Evolutionary conservation across 2,329 filamentous ascomycete species (phyloP).

Genomic region (Pseudohalonectria lignicola): DNA sequence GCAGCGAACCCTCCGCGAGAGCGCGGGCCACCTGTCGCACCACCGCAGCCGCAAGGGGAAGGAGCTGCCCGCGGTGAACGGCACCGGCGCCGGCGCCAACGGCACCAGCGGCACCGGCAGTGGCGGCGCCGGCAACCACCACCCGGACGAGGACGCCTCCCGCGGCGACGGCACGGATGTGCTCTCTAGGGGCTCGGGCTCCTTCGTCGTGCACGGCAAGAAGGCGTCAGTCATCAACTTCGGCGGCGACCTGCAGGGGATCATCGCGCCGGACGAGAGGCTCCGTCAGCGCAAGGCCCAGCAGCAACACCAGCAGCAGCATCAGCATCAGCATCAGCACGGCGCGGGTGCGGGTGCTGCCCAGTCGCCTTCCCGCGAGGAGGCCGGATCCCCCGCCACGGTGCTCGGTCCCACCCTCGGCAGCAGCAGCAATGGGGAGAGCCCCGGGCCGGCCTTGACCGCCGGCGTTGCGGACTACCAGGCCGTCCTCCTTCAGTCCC

Average conservation of each 20-base stretch:
- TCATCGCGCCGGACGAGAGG: slow-evolving; percentile 58
- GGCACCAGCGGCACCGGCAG: slow-evolving; percentile 22
- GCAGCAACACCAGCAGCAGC: slow-evolving; percentile 13
- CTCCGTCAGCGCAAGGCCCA: slow-evolving; percentile 50
- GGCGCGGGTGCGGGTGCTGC: slow-evolving; percentile 17
- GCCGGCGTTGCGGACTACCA: slow-evolving; percentile 34
- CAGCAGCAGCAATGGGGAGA: slow-evolving; percentile 1
- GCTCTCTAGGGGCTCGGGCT: slow-evolving; percentile 68
- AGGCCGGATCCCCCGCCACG: slow-evolving; percentile 16
- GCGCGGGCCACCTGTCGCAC: slow-evolving; percentile 53
- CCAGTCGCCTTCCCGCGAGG: slow-evolving; percentile 25
- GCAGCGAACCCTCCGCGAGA: slow-evolving; percentile 80
- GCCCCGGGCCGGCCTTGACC: slow-evolving; percentile 7
- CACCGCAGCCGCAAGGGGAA: slow-evolving; percentile 68
- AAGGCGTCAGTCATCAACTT: slow-evolving; percentile 98
- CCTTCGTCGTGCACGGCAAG: slow-evolving; percentile 94
- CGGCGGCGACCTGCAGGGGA: slow-evolving; percentile 75
- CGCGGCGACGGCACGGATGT: slow-evolving; percentile 44
- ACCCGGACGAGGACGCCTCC: slow-evolving; percentile 6
- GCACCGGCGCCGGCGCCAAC: slow-evolving; percentile 30
- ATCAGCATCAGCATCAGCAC: slow-evolving; percentile 5
- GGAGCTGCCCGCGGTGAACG: slow-evolving; percentile 54
- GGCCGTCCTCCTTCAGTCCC: slow-evolving; percentile 33
- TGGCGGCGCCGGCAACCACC: not conserved
- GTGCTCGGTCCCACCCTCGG: not conserved